A percentile compares a stretch with the other conserved stretches of the same genome.
Conservation (phyloP, 192 early-diverging fungal genomes). For the Phlyctochytrium bullatum region DNA sequence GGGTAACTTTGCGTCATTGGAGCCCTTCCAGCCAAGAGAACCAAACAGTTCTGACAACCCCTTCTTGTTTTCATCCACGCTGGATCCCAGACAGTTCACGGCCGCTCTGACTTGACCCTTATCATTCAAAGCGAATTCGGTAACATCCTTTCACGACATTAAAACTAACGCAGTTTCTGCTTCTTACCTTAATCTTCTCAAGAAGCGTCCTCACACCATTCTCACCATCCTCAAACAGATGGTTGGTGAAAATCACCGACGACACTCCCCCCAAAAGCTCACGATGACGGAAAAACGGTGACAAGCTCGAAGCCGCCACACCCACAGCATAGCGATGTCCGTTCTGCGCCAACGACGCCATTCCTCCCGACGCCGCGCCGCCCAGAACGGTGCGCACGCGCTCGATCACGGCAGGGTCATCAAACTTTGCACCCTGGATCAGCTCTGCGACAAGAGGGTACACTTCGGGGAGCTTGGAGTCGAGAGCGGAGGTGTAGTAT, state of each 20-base stretch:
- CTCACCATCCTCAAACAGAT: conserved; percentile 64
- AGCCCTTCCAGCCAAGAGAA: conserved; percentile 20
- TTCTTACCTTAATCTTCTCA: conserved; percentile 26
- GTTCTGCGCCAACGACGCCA: conserved; percentile 74
- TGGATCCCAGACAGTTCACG: conserved; percentile 6
- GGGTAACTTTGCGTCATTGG: no score
- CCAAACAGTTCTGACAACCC: conserved; percentile 15
- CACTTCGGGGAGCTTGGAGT: conserved; percentile 69
- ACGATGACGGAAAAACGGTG: conserved; percentile 69
- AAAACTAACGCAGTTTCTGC: conserved; percentile 9
- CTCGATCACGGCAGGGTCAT: conserved; percentile 59
- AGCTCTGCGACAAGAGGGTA: conserved; percentile 73
- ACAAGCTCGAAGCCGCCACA: conserved; percentile 59
- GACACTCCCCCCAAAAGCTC: conserved; percentile 55
- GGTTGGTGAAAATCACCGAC: conserved; percentile 80
- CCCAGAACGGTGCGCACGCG: conserved; percentile 75
- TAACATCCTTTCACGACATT: conserved; percentile 29
- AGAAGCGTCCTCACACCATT: conserved; percentile 54
- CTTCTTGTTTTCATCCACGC: conserved; percentile 23
- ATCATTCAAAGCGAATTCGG: conserved; percentile 41
- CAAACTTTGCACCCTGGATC: conserved; percentile 40
- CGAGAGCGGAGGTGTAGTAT: conserved; percentile 40
- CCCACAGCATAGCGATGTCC: conserved; percentile 80
- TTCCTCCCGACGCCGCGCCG: conserved; percentile 65
- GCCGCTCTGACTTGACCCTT: conserved; percentile 27